Conservation (phyloP, 805 yeast genomes). For the Scheffersomyces amazonensis region DNA sequence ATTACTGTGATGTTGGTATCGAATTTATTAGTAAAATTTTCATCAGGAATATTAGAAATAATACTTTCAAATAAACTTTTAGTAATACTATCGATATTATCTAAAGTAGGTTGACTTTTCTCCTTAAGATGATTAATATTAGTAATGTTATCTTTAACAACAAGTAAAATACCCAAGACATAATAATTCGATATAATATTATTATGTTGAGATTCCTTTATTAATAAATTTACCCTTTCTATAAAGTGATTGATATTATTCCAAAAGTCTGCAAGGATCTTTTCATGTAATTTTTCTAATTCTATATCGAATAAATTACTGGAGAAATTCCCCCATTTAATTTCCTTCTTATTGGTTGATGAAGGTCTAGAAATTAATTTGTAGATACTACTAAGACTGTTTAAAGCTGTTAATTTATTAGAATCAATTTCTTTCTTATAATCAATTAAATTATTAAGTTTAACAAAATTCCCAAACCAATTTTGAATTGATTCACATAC, state of each 20-base stretch:
- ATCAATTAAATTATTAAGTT: constrained; percentile 3
- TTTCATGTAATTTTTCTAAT: constrained; percentile 9
- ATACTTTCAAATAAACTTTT: constrained; percentile 1
- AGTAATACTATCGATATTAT: constrained; percentile 3
- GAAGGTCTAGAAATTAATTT: constrained; percentile 1
- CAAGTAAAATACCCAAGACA: constrained; percentile 6
- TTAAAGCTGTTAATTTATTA: background rate
- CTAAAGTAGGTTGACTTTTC: background rate
- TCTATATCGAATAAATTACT: constrained; percentile 8
- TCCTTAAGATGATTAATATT: background rate
- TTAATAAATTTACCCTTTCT: background rate
- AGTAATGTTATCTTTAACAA: constrained; percentile 1
- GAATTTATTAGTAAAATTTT: background rate
- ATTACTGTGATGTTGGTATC: background rate
- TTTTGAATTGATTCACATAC: constrained; percentile 5
- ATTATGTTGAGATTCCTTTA: background rate
- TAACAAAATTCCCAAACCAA: constrained; percentile 14
- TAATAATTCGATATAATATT: background rate
- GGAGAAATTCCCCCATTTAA: constrained; percentile 17
- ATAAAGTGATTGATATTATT: constrained; percentile 7
- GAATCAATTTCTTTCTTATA: constrained; percentile 1
- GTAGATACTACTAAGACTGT: constrained; percentile 4
- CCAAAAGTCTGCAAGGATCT: constrained; percentile 10
- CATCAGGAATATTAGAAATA: constrained; percentile 2
- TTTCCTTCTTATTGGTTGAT: background rate